Base-by-base conservation (phyloP, 2,329 filamentous ascomycete species). In the Neonectria punicea region DNA sequence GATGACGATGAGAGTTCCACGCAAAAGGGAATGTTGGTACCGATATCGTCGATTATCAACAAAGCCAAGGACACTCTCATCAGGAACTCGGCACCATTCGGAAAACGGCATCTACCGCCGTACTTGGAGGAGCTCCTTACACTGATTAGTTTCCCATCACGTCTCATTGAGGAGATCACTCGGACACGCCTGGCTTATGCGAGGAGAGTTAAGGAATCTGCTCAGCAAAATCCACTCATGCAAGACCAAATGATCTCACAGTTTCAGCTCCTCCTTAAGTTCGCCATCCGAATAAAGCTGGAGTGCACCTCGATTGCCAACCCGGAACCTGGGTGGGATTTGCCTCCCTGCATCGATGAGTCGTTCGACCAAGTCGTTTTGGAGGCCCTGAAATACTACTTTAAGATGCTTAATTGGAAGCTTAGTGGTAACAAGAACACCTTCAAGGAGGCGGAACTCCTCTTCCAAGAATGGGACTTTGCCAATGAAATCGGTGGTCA, bases 321-420 rank as follows among this genome's bases (percentile, higher is more conserved):
- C 70, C 92, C 94, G 1, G 92, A 98, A 78, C 89, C 92, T 20
- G 95, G 96, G 51, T 99, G 96, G 96, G 94, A 98, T 73, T 82
- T 98, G 59, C 96, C 96, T 3, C 93, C 94, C 9, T 98, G 94
- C 80, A 97, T 99, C 69, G 96, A 98, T 76, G 96, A 99, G 76
- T 93, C 93, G 46, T 99, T 98, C 74, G 96, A 98, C 76, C 87
- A 91, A 36, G 93, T 97, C 18, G 93, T 98, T 10, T 81, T 99
- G 47, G 95, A 98, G 74, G 94, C 95, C 0, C 84, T 99, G 72
- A 97, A 95, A 78, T 98, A 97, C 79, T 99, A 99, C 80, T 99
- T 99, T 86, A 96, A 95, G 78, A 94, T 99, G 87, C 85, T 99
- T 49, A 98, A 98, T 77, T 98, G 94, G 93, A 98, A 98, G 79